Conservation (phyloP, 768 basidiomycete species). For the Lactifluus pinguis region DNA sequence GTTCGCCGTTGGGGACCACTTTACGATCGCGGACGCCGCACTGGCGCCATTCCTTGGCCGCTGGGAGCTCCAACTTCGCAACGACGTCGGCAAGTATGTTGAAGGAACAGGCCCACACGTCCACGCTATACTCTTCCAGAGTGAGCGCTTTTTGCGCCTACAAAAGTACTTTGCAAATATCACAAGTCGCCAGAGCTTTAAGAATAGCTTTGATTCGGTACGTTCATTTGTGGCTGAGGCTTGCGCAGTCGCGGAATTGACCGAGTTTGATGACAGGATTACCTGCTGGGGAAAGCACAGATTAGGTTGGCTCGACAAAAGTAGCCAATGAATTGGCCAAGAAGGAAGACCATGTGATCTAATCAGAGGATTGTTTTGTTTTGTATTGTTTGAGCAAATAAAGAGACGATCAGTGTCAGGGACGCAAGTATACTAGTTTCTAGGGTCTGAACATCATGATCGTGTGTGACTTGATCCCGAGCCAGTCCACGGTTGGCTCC, state of each 20-base stretch:
- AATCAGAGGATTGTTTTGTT: too few species aligned
- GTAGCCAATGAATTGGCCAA: not conserved
- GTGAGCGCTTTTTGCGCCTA: constrained; percentile 38
- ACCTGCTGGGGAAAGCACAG: not conserved
- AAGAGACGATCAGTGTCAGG: constrained; percentile 8
- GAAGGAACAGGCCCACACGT: constrained; percentile 33
- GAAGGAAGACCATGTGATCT: too few species aligned
- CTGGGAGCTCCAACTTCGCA: constrained; percentile 31
- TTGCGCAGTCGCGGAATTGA: not conserved
- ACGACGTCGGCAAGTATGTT: constrained; percentile 40
- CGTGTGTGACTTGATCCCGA: too few species aligned
- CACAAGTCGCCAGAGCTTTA: constrained; percentile 41
- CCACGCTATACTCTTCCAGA: constrained; percentile 31
- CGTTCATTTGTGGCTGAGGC: constrained; percentile 11
- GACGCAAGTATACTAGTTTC: too few species aligned
- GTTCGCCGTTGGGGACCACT: constrained; percentile 34
- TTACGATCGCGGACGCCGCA: constrained; percentile 51
- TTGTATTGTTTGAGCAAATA: too few species aligned
- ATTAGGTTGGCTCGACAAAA: not conserved
- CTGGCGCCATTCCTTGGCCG: constrained; percentile 51
- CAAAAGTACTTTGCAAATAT: constrained; percentile 37
- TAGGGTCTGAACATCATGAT: too few species aligned
- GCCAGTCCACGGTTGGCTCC: too few species aligned
- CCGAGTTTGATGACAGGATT: not conserved
- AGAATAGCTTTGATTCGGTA: constrained; percentile 43